These are phyloP conservation scores for Herpetomonas samuelpessoai DNA, from an alignment of 208 protist species.

Conservation along the genomic window DNA sequence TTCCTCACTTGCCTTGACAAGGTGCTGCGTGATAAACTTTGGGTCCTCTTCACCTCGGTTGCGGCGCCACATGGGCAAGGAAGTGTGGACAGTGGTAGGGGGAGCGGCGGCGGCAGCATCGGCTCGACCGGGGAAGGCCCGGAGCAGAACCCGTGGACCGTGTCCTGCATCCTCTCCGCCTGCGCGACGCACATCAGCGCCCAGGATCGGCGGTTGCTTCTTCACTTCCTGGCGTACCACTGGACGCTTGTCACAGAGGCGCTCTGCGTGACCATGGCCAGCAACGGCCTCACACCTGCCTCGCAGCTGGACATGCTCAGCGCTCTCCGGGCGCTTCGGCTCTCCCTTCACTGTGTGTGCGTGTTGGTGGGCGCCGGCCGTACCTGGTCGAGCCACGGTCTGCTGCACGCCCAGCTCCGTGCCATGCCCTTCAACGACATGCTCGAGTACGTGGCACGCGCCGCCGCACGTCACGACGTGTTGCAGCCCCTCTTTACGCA, in stretches of 20 bases:
- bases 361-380: neutral
- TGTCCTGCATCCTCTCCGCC: conserved; percentile 3
- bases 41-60: too few species aligned
- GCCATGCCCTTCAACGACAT: neutral
- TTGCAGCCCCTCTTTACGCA: too few species aligned
- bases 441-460: neutral
- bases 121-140: too few species aligned
- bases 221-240: conserved; percentile 7
- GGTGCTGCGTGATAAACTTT: too few species aligned
- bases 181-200: neutral
- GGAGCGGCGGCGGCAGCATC: too few species aligned
- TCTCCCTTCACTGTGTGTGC: neutral
- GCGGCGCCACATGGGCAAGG: too few species aligned
- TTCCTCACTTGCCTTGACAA: too few species aligned
- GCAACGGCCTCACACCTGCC: neutral
- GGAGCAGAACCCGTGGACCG: neutral
- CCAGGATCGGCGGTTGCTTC: neutral
- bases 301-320: conserved; percentile 5
- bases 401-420: conserved; percentile 2
- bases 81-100: too few species aligned
- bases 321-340: conserved; percentile 3
- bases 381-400: too few species aligned
- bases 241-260: conserved; percentile 5
- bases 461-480: too few species aligned
- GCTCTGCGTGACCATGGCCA: conserved; percentile 11